phyloP scores from a whole-genome alignment of 73 alveolate genomes.

The Diophrys appendiculata region DNA sequence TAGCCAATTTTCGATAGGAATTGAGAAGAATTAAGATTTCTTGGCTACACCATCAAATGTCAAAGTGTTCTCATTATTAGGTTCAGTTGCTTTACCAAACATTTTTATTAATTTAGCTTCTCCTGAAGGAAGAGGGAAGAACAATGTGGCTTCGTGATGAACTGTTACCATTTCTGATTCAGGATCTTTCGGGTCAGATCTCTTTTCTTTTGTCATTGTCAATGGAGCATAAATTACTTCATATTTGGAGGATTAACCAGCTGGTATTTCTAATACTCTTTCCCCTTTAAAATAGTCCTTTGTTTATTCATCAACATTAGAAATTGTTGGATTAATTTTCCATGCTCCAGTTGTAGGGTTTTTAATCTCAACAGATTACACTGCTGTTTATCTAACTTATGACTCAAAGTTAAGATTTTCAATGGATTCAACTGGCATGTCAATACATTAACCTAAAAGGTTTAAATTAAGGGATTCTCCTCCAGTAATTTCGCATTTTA shows the following conservation, averaged over 20 bases:
- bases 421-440: slow-evolving; percentile 84
- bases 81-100: slow-evolving; percentile 92
- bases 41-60: slow-evolving; percentile 87
- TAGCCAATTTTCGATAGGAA: slow-evolving; percentile 96
- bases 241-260: slow-evolving; percentile 89
- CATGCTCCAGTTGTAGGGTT: slow-evolving; percentile 95
- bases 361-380: slow-evolving; percentile 87
- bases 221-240: slow-evolving; percentile 91
- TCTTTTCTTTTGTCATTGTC: slow-evolving; percentile 94
- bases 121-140: slow-evolving; percentile 99
- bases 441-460: slow-evolving; percentile 90
- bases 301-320: slow-evolving; percentile 83
- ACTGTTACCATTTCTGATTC: slow-evolving; percentile 47
- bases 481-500: slow-evolving; percentile 94
- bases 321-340: slow-evolving; percentile 93
- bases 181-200: slow-evolving; percentile 73
- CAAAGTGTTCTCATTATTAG: slow-evolving; percentile 81
- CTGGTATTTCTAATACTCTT: slow-evolving; percentile 83
- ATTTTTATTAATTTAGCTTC: slow-evolving; percentile 93
- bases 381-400: slow-evolving; percentile 90
- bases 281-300: slow-evolving; percentile 91
- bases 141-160: slow-evolving; percentile 92
- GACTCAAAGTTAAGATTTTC: slow-evolving; percentile 92
- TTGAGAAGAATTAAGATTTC: slow-evolving; percentile 81
- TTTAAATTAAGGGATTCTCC: slow-evolving; percentile 90